A percentile compares a stretch with the other conserved stretches of the same genome.
Evolutionary conservation across 2,329 filamentous ascomycete species (phyloP).

Genomic region (Cladosporium sp.): DNA sequence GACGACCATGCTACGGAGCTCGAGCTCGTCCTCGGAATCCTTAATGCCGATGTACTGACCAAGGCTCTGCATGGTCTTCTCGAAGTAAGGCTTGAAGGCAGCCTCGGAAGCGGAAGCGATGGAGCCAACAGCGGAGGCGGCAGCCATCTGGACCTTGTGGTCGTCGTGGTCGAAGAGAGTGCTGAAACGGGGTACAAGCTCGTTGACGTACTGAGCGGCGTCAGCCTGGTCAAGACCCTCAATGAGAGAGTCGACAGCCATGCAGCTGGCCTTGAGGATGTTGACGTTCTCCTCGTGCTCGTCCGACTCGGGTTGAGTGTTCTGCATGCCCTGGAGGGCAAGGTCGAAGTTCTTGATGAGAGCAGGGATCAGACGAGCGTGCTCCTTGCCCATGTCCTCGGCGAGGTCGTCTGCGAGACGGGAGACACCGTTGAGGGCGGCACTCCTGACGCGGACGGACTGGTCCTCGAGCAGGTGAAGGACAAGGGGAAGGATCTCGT

Average conservation of each 20-base stretch:
- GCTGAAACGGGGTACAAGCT: conserved; percentile 82
- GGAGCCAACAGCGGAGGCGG: conserved; percentile 85
- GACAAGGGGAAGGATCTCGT: conserved; percentile 81
- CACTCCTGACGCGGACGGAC: conserved; percentile 82
- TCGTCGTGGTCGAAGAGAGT: conserved; percentile 82
- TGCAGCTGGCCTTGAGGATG: conserved; percentile 87
- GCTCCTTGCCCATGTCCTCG: conserved; percentile 84
- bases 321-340: conserved; percentile 66
- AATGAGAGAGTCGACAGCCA: conserved; percentile 87
- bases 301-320: conserved; percentile 44
- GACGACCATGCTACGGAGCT: conserved; percentile 84
- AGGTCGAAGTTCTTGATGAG: conserved; percentile 87
- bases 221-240: conserved; percentile 80
- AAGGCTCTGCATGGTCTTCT: conserved; percentile 85
- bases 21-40: conserved; percentile 84
- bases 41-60: conserved; percentile 83
- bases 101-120: conserved; percentile 83
- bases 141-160: conserved; percentile 84
- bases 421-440: conserved; percentile 83
- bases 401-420: conserved; percentile 90
- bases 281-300: conserved; percentile 74
- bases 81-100: conserved; percentile 88
- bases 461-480: conserved; percentile 80
- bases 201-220: conserved; percentile 77
- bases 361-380: conserved; percentile 79